A percentile compares a stretch with the other conserved stretches of the same genome.
phyloP scores from a whole-genome alignment of 768 basidiomycete genomes.

The Naematelia aurantialba region DNA sequence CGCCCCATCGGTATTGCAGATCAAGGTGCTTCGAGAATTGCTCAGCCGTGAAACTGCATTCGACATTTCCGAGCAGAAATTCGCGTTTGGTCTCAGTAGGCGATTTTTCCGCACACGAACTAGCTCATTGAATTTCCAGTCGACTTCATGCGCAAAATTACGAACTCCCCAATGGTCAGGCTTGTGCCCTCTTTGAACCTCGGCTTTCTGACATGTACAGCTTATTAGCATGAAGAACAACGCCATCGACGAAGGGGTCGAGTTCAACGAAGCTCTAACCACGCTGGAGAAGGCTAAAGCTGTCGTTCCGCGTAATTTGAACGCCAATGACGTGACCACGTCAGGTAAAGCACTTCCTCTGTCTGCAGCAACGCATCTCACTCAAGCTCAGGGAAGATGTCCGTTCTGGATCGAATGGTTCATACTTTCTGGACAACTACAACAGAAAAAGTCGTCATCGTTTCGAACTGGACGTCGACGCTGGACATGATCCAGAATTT shows the following conservation, averaged over 20 bases:
- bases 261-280: conserved; percentile 40
- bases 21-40: conserved; percentile 71
- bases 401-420: conserved; percentile 40
- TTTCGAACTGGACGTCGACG: conserved; percentile 92
- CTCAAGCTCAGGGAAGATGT: conserved; percentile 29
- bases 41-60: conserved; percentile 65
- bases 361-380: neutral
- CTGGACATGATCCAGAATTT: conserved; percentile 85
- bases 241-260: conserved; percentile 62
- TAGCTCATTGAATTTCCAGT: conserved; percentile 46
- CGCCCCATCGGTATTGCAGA: conserved; percentile 76
- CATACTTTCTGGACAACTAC: conserved; percentile 54
- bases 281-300: conserved; percentile 27
- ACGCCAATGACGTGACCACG: conserved; percentile 60
- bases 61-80: neutral
- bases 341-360: conserved; percentile 63
- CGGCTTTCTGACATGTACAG: conserved; percentile 6
- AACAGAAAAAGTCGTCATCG: conserved; percentile 86
- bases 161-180: conserved; percentile 79
- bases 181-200: neutral
- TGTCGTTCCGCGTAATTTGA: conserved; percentile 39
- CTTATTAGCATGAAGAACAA: conserved; percentile 55
- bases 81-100: conserved; percentile 48
- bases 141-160: conserved; percentile 77
- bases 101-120: conserved; percentile 1